These are phyloP conservation scores for Elaphomyces granulatus DNA, from an alignment of 495 filamentous ascomycete species.

Conservation along the genomic window DNA sequence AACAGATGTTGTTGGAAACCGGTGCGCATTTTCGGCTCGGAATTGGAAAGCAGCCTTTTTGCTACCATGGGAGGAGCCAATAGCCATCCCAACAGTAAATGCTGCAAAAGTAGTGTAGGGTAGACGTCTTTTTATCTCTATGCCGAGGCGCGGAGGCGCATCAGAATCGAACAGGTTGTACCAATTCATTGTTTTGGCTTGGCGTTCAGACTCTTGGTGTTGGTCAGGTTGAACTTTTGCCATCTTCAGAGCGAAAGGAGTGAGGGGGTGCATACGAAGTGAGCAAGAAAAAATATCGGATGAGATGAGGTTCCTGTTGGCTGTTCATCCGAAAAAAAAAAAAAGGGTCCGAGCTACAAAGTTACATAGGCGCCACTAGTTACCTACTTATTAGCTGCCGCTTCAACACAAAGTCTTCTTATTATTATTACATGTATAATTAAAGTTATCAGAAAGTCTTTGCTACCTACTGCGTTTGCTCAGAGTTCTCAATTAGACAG, in stretches of 20 bases:
- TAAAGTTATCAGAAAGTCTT: too few species aligned
- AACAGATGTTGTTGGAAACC: conserved; percentile 59
- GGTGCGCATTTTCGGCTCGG: conserved; percentile 88
- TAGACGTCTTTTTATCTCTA: conserved; percentile 50
- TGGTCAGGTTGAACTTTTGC: conserved; percentile 3
- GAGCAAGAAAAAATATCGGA: neutral
- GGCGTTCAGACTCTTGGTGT: too few species aligned
- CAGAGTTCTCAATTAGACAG: too few species aligned
- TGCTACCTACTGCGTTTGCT: too few species aligned
- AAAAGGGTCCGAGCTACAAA: too few species aligned
- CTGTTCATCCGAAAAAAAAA: too few species aligned
- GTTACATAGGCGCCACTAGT: too few species aligned
- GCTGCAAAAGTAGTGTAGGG: conserved; percentile 42
- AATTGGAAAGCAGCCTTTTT: conserved; percentile 63
- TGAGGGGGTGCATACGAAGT: neutral
- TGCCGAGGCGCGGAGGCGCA: conserved; percentile 42
- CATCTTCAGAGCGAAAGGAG: too few species aligned
- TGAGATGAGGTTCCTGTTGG: too few species aligned
- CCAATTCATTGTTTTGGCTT: conserved; percentile 24
- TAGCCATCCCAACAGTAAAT: conserved; percentile 46
- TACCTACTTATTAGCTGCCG: too few species aligned
- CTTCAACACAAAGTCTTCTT: too few species aligned
- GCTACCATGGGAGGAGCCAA: conserved; percentile 62
- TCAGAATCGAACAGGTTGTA: conserved; percentile 32
- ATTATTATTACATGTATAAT: too few species aligned